Evolutionary conservation across 352 stramenopile genomes (phyloP), one percentile per base, ranked within the genome.

Genomic region (Salisapilia sapeloensis): DNA sequence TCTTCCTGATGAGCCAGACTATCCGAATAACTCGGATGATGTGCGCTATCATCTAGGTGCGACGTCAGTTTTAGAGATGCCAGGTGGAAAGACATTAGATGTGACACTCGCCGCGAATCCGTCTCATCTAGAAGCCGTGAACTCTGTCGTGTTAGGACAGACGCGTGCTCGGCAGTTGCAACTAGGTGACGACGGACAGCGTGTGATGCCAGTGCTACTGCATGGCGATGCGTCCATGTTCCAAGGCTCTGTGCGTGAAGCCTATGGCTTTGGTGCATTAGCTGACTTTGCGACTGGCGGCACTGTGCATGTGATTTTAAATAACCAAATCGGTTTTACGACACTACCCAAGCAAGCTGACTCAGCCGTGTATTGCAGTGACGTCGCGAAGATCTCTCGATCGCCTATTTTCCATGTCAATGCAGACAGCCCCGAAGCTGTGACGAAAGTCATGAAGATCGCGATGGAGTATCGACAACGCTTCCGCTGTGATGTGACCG

Each of bases 271-370:
- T 30, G 85, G 60, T 33, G 69, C 65, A 15, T 78, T 99, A 11
- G 58, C 82, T 22, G 76, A 96, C 25, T 99, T 98, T 56, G 76
- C 79, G 38, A 96, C 94, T 8, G 94, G 94, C 27, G 96, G 96
- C 29, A 98, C 93, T 10, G 92, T 99, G 45, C 94, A 99, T 56
- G 83, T 99, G 11, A 92, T 99, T 44, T 94, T 99, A 38, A 99
- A 99, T 65, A 99, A 99, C 49, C 90, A 97, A 56, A 89, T 95
- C 15, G 82, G 76, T 11, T 99, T 99, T 57, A 99, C 96, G n/a
- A 99, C 95, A 6, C 74, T 98, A 43, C 93, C 94, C 11, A 94
- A 95, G 46, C 85, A 99, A 47, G 89, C 77, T 29, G 81, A 96
- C 31, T 98, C 92, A 8, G 96, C 94, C 5, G 72, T 92, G 4